phyloP scores from a whole-genome alignment of 2,329 filamentous ascomycete genomes.

The Nigrospora sphaerica region DNA sequence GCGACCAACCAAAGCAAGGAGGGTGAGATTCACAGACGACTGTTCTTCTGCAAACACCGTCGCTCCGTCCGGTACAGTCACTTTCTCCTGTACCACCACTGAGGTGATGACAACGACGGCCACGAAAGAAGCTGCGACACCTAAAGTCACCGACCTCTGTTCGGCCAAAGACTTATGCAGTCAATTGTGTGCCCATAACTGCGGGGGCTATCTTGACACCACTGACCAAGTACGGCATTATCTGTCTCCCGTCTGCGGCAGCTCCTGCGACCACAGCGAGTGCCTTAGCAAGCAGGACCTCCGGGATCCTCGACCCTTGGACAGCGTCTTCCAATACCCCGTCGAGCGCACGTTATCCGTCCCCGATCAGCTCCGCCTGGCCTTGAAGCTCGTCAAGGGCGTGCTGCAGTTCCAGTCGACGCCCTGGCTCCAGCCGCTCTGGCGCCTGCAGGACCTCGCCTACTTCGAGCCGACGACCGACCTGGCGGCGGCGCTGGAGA shows the following conservation, averaged over 20 bases:
- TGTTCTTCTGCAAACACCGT: neutral
- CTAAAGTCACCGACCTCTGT: neutral
- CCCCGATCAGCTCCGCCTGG: constrained; percentile 5
- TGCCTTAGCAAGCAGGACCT: constrained; percentile 3
- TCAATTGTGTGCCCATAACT: constrained; percentile 2
- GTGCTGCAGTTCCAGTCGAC: constrained; percentile 10
- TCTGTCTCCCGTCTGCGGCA: constrained; percentile 3
- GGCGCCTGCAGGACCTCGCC: constrained; percentile 7
- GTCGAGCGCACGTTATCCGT: constrained; percentile 6
- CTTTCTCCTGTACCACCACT: neutral
- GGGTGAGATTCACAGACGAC: constrained; percentile 3
- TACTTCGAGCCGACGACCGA: constrained; percentile 5
- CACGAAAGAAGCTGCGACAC: neutral
- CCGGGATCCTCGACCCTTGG: neutral
- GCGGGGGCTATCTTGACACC: constrained; percentile 4
- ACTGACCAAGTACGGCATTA: constrained; percentile 5
- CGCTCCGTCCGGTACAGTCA: too few relatives aligned
- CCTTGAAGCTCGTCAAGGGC: constrained; percentile 4
- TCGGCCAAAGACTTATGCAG: constrained; percentile 1
- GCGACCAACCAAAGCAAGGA: neutral
- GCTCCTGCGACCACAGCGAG: constrained; percentile 1
- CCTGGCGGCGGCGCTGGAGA: constrained; percentile 7
- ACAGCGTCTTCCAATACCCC: constrained; percentile 14
- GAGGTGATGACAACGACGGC: neutral
- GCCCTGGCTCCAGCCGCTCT: constrained; percentile 6